Conservation (phyloP, 2,329 filamentous ascomycete genomes). For the Rhynchosporium secalis region DNA sequence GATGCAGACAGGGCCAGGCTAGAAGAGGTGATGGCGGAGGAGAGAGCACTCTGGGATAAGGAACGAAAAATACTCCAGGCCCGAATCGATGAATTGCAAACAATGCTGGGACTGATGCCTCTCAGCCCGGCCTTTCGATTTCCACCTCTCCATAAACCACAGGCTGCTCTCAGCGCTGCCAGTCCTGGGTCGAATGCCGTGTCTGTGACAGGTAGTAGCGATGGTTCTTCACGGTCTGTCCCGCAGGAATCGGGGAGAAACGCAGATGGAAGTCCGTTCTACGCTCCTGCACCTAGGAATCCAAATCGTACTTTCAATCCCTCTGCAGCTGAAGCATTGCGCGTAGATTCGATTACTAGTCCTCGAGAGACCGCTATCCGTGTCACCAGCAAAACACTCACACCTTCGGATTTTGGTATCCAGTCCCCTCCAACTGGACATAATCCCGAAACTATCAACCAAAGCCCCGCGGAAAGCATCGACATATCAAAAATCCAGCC, state of each 20-base stretch:
- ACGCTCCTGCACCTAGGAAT: slow-evolving; percentile 39
- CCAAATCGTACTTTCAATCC: slow-evolving; percentile 37
- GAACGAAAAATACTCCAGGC: slow-evolving; percentile 34
- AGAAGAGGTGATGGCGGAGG: slow-evolving; percentile 40
- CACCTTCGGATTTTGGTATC: slow-evolving; percentile 36
- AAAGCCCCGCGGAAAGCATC: slow-evolving; percentile 44
- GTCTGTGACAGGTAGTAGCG: slow-evolving; percentile 26
- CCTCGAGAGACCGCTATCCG: slow-evolving; percentile 34
- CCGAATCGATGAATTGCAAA: slow-evolving; percentile 37
- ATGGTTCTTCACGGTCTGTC: slow-evolving; percentile 22
- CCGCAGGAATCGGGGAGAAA: slow-evolving; percentile 41
- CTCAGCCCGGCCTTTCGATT: not conserved
- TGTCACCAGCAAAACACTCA: slow-evolving; percentile 38
- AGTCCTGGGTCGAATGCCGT: slow-evolving; percentile 21
- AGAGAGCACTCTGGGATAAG: slow-evolving; percentile 39
- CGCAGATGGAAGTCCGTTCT: slow-evolving; percentile 39
- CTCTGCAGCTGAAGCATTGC: slow-evolving; percentile 29
- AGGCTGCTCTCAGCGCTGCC: slow-evolving; percentile 3
- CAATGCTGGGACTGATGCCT: slow-evolving; percentile 20
- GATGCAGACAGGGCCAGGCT: slow-evolving; percentile 35
- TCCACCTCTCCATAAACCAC: slow-evolving; percentile 1
- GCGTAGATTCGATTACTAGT: slow-evolving; percentile 35
- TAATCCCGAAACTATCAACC: slow-evolving; percentile 29
- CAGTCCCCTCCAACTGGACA: slow-evolving; percentile 23
- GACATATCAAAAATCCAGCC: slow-evolving; percentile 60